Evolutionary conservation across 2,329 filamentous ascomycete species (phyloP).

Genomic region (Drechslerella dactyloides): DNA sequence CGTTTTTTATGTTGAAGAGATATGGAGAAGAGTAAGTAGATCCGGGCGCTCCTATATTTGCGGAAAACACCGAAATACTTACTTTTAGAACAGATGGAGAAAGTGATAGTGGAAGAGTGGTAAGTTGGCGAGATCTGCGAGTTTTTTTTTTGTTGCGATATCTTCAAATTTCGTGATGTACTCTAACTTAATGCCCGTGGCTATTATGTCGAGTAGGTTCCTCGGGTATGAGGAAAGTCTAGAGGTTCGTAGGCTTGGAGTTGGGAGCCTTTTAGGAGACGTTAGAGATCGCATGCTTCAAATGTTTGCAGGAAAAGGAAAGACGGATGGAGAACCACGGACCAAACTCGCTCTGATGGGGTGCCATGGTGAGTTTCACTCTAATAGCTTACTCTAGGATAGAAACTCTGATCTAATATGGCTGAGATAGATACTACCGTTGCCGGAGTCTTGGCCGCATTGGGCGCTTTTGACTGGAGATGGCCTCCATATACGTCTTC

Average conservation of each 20-base stretch:
- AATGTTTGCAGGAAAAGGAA: constrained; percentile 67
- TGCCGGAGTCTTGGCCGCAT: constrained; percentile 74
- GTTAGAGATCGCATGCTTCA: constrained; percentile 76
- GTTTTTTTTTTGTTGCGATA: too few species aligned
- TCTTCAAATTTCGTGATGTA: too few species aligned
- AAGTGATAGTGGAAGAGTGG: constrained; percentile 33
- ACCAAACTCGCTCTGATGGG: constrained; percentile 54
- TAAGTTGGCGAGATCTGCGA: too few species aligned
- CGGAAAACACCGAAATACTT: neutral
- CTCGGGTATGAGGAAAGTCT: constrained; percentile 79
- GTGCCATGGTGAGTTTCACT: constrained; percentile 51
- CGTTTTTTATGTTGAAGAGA: constrained; percentile 78
- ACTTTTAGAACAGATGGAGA: constrained; percentile 17
- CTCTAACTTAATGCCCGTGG: neutral
- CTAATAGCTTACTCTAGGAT: neutral
- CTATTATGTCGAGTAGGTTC: constrained; percentile 65
- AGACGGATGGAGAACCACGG: constrained; percentile 59
- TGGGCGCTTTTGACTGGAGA: constrained; percentile 77
- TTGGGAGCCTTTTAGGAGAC: constrained; percentile 84
- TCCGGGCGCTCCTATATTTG: neutral
- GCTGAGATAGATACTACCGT: constrained; percentile 75
- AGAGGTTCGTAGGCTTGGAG: constrained; percentile 89
- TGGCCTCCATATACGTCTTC: constrained; percentile 97
- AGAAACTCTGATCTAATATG: neutral
- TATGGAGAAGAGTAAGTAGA: constrained; percentile 28